Percentiles rank a stretch among this genome's conserved stretches.
Evolutionary conservation across 2,329 filamentous ascomycete genomes (phyloP).

Genomic region (Monilinia fructicola): DNA sequence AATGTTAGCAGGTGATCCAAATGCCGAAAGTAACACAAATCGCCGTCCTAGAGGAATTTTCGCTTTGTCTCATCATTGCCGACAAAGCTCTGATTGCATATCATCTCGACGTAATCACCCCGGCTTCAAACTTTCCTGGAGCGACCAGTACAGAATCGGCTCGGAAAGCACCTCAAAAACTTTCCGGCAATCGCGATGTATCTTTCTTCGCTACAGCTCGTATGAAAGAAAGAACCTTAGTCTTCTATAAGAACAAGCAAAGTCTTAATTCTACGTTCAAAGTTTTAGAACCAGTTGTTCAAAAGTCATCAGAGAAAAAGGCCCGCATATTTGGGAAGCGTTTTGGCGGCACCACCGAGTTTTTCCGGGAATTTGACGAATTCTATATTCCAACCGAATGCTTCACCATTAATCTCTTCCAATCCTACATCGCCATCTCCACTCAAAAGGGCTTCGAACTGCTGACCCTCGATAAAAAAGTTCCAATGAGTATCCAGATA

Average conservation of each 20-base stretch:
- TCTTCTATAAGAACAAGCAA: slow-evolving; percentile 97
- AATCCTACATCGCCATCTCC: slow-evolving; percentile 86
- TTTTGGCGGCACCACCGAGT: slow-evolving; percentile 77
- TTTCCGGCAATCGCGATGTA: slow-evolving; percentile 84
- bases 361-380: slow-evolving; percentile 97
- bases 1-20: slow-evolving; percentile 64
- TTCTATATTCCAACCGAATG: slow-evolving; percentile 98
- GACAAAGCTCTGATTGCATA: slow-evolving; percentile 92
- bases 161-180: slow-evolving; percentile 84
- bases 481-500: slow-evolving; percentile 87
- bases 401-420: slow-evolving; percentile 93
- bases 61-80: slow-evolving; percentile 84
- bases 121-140: slow-evolving; percentile 59
- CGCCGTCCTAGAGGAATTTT: slow-evolving; percentile 92
- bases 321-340: slow-evolving; percentile 59
- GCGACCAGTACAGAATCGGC: slow-evolving; percentile 65
- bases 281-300: slow-evolving; percentile 91
- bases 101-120: slow-evolving; percentile 80
- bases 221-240: slow-evolving; percentile 93
- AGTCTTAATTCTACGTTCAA: slow-evolving; percentile 92
- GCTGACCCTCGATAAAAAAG: slow-evolving; percentile 94
- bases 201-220: slow-evolving; percentile 93
- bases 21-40: slow-evolving; percentile 80
- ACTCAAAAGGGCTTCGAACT: slow-evolving; percentile 94
- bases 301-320: slow-evolving; percentile 85